Percentiles rank a stretch among this genome's conserved stretches.
phyloP scores from a whole-genome alignment of 768 basidiomycete genomes.

The Clitopilus hobsonii region DNA sequence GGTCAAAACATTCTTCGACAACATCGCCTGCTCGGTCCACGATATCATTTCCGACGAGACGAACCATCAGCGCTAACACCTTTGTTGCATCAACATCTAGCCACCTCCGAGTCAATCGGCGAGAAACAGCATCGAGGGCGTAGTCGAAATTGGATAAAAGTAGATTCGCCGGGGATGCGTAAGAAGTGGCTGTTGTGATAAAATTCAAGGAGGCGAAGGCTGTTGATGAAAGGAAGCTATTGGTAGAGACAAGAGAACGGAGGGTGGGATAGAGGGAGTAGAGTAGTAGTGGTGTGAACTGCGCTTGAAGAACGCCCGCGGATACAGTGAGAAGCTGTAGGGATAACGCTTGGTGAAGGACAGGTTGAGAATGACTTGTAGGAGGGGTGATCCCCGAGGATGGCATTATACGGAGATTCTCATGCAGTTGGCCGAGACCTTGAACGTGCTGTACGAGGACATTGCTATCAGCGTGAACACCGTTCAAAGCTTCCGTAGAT shows the following conservation, averaged over 20 bases:
- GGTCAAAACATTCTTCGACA: conserved; percentile 96
- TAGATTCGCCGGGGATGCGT: conserved; percentile 85
- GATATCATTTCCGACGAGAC: conserved; percentile 81
- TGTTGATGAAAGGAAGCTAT: conserved; percentile 64
- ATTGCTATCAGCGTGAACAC: conserved; percentile 27
- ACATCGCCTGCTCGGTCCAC: conserved; percentile 90
- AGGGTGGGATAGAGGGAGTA: conserved; percentile 82
- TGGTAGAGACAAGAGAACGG: conserved; percentile 75
- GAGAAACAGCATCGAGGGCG: conserved; percentile 85
- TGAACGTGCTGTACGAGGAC: conserved; percentile 56
- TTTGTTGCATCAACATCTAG: conserved; percentile 87
- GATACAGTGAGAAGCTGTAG: conserved; percentile 73
- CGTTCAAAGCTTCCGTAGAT: conserved; percentile 9
- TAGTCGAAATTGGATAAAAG: conserved; percentile 96
- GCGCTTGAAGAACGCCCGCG: conserved; percentile 66
- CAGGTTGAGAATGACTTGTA: conserved; percentile 38
- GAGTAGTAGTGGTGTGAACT: conserved; percentile 71
- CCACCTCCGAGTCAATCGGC: conserved; percentile 73
- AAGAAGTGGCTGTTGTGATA: conserved; percentile 72
- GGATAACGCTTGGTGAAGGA: conserved; percentile 65
- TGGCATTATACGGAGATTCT: conserved; percentile 47
- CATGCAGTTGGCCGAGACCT: conserved; percentile 61
- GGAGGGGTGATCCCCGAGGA: conserved; percentile 22
- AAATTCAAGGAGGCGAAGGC: conserved; percentile 69
- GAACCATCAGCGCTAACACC: conserved; percentile 80